Percentiles rank a stretch among this genome's conserved stretches.
phyloP scores from a whole-genome alignment of 2,329 filamentous ascomycete species.

The Triangularia setosa region DNA sequence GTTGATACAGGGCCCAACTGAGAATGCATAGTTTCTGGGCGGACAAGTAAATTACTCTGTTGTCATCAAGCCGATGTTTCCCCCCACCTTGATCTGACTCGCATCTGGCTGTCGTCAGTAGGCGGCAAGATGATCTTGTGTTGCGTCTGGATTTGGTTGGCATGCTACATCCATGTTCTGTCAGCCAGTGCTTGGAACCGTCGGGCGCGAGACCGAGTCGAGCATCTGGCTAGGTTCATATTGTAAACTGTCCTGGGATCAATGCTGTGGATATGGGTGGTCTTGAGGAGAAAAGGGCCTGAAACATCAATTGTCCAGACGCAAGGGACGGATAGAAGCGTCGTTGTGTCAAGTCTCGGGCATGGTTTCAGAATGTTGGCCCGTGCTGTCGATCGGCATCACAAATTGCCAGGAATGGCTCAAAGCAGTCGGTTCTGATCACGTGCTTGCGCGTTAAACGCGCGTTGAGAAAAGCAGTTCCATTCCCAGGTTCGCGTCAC shows the following conservation, averaged over 20 bases:
- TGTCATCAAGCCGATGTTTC: background rate
- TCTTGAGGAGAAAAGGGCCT: background rate
- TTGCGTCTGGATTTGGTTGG: background rate
- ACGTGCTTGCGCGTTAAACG: background rate
- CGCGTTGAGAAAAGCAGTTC: background rate
- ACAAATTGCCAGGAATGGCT: background rate
- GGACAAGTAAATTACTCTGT: background rate
- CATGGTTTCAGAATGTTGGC: slow-evolving; percentile 7
- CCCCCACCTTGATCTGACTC: background rate
- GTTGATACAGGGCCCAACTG: background rate
- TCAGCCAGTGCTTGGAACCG: too few species aligned
- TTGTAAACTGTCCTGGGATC: background rate
- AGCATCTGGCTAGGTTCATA: background rate
- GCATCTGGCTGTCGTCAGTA: background rate
- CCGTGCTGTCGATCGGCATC: background rate
- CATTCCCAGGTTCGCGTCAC: background rate
- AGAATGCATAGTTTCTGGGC: background rate
- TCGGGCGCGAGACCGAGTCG: background rate
- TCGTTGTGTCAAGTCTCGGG: slow-evolving; percentile 9
- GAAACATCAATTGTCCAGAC: slow-evolving; percentile 1
- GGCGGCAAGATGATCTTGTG: background rate
- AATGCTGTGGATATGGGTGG: background rate
- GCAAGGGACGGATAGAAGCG: background rate
- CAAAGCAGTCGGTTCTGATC: background rate
- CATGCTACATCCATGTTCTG: background rate